Evolutionary conservation across 805 yeast genomes (phyloP).

Genomic region (Ogataea pilisensis): DNA sequence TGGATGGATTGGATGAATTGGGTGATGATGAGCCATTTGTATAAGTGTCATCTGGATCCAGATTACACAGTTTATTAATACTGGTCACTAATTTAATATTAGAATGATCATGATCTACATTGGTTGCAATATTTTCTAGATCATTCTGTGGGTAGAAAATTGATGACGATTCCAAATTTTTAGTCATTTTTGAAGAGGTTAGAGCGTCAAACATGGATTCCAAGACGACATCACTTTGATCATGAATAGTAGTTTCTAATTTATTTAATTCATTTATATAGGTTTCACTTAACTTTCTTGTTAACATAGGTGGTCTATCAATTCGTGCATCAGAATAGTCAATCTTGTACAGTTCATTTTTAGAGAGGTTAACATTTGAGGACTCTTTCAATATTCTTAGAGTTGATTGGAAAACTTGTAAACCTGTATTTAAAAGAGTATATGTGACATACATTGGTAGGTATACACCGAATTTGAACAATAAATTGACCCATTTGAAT

Average conservation of each 20-base stretch:
- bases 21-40: too few species aligned
- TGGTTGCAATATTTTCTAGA: slow-evolving; percentile 8
- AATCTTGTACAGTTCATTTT: slow-evolving; percentile 8
- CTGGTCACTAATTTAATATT: slow-evolving; percentile 5
- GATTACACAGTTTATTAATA: slow-evolving; percentile 12
- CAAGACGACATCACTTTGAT: slow-evolving; percentile 59
- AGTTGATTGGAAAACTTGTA: slow-evolving; percentile 35
- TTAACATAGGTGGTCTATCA: slow-evolving; percentile 21
- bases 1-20: too few species aligned
- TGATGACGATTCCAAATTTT: slow-evolving; percentile 17
- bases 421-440: slow-evolving; percentile 40
- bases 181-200: slow-evolving; percentile 28
- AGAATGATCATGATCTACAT: slow-evolving; percentile 2
- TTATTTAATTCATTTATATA: slow-evolving; percentile 25
- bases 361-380: slow-evolving; percentile 20
- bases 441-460: slow-evolving; percentile 65
- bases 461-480: slow-evolving; percentile 42
- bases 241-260: slow-evolving; percentile 44
- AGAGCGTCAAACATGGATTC: slow-evolving; percentile 62
- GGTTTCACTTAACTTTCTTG: slow-evolving; percentile 24
- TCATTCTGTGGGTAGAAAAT: slow-evolving; percentile 13
- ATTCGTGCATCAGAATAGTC: background rate
- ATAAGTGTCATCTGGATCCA: slow-evolving; percentile 1
- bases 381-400: slow-evolving; percentile 29
- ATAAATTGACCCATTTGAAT: slow-evolving; percentile 46